Evolutionary conservation across 129 eudicot genomes (phyloP).

Genomic region (Arctium minus): DNA sequence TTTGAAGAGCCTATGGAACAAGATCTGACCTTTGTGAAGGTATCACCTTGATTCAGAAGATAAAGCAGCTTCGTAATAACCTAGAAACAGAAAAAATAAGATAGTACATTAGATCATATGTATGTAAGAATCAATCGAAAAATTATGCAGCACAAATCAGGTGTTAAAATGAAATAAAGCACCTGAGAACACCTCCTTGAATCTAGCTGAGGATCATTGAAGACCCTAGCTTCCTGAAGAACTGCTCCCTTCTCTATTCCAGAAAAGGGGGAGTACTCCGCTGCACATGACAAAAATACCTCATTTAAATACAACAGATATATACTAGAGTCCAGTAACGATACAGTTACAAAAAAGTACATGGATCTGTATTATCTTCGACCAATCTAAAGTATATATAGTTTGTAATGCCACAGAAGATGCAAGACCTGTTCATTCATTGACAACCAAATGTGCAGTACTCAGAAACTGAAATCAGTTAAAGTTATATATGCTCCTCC

Average conservation of each 20-base stretch:
- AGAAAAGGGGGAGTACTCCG: constrained; percentile 82
- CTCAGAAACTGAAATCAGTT: constrained; percentile 9
- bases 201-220: constrained; percentile 92
- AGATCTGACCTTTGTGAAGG: constrained; percentile 71
- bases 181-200: constrained; percentile 98
- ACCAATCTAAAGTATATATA: background rate
- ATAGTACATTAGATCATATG: constrained; percentile 9
- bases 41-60: constrained; percentile 92
- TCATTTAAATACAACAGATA: background rate
- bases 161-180: background rate
- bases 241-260: constrained; percentile 98
- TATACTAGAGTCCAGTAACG: background rate
- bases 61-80: constrained; percentile 94
- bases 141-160: background rate
- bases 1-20: constrained; percentile 2
- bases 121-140: background rate
- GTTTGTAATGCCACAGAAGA: background rate
- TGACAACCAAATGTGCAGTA: background rate
- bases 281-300: constrained; percentile 29
- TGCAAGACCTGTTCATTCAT: background rate
- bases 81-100: constrained; percentile 28
- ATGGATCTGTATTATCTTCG: background rate
- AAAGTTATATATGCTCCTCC: constrained; percentile 8
- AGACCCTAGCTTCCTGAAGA: constrained; percentile 94
- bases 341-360: background rate